Conservation (phyloP, 352 stramenopile species). For the Pythium graminicola region DNA sequence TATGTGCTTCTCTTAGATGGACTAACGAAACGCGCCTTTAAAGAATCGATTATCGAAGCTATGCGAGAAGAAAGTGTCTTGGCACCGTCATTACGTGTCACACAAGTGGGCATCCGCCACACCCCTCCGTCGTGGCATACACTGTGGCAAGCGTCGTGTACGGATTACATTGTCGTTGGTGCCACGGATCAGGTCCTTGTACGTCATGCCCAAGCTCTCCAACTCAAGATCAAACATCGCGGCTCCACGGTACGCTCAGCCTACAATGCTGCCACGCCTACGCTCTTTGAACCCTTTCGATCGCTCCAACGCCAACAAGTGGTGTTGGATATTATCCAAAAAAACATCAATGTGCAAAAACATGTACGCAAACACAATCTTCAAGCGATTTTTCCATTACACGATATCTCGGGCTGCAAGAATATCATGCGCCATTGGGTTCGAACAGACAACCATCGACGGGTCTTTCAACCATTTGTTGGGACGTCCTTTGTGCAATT, state of each 20-base stretch:
- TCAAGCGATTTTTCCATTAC: constrained; percentile 54
- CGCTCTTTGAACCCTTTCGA: constrained; percentile 61
- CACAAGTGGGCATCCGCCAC: constrained; percentile 26
- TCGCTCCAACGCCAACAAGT: constrained; percentile 74
- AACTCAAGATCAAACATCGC: constrained; percentile 70
- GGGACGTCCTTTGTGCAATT: constrained; percentile 49
- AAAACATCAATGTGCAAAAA: constrained; percentile 60
- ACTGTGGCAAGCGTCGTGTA: constrained; percentile 4
- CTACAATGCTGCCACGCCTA: constrained; percentile 33
- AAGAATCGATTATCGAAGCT: constrained; percentile 66
- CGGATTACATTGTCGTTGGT: constrained; percentile 58
- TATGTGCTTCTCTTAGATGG: constrained; percentile 74
- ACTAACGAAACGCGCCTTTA: constrained; percentile 49
- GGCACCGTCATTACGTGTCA: constrained; percentile 45
- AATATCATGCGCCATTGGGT: constrained; percentile 67
- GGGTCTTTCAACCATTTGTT: constrained; percentile 53
- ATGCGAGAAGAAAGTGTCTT: constrained; percentile 60
- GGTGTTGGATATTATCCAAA: constrained; percentile 63
- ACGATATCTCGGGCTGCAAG: constrained; percentile 49
- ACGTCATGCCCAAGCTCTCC: constrained; percentile 49
- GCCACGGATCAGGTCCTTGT: constrained; percentile 48
- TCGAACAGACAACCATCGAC: constrained; percentile 22
- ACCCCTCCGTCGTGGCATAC: constrained; percentile 11
- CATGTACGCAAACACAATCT: constrained; percentile 52
- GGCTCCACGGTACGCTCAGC: constrained; percentile 50